These are phyloP conservation scores for Pleurotus cornucopiae DNA, from an alignment of 768 basidiomycete genomes.

Conservation along the genomic window DNA sequence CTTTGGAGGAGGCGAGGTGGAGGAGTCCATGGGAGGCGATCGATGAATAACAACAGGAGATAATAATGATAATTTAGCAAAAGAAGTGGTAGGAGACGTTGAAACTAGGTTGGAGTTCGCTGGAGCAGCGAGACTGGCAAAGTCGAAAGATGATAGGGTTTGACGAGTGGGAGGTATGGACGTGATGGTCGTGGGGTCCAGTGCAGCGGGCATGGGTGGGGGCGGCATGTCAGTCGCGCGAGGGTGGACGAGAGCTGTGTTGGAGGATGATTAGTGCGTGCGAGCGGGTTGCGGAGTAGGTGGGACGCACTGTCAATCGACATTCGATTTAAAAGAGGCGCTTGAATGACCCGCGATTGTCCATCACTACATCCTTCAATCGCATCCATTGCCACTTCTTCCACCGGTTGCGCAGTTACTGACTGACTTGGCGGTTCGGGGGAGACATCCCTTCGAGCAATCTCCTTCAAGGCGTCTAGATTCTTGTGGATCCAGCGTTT, in stretches of 20 bases:
- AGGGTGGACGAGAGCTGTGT: not conserved
- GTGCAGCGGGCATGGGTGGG: conserved; percentile 41
- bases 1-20: not conserved
- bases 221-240: conserved; percentile 38
- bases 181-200: conserved; percentile 32
- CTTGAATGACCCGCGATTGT: too few species aligned
- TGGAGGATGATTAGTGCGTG: conserved; percentile 16
- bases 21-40: not conserved
- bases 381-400: not conserved
- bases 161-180: conserved; percentile 18
- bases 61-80: conserved; percentile 44
- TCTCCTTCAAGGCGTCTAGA: conserved; percentile 20
- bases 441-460: not conserved
- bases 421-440: too few species aligned
- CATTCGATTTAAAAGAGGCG: not conserved
- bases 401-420: not conserved
- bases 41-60: conserved; percentile 29
- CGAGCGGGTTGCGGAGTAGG: not conserved
- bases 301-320: not conserved
- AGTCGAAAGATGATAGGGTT: conserved; percentile 10
- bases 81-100: conserved; percentile 42
- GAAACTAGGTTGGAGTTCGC: not conserved
- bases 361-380: too few species aligned
- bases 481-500: conserved; percentile 40
- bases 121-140: conserved; percentile 1